phyloP scores from a whole-genome alignment of 768 basidiomycete genomes.

The Agrocybe pediades region DNA sequence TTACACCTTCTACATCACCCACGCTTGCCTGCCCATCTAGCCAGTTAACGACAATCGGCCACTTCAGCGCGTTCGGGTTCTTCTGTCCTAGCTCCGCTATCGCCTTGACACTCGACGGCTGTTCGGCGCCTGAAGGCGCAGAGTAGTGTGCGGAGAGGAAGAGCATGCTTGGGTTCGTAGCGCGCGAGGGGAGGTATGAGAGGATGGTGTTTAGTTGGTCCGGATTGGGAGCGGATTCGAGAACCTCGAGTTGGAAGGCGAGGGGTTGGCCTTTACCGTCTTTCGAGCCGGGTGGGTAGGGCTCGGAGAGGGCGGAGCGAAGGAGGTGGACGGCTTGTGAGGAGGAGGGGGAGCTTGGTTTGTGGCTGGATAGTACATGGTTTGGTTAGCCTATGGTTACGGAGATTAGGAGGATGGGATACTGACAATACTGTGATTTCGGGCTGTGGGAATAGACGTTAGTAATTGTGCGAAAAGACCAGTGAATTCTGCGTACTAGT shows the following conservation, averaged over 20 bases:
- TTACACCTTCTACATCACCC: conserved; percentile 73
- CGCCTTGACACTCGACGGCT: conserved; percentile 38
- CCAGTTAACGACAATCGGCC: conserved; percentile 86
- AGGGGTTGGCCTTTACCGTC: conserved; percentile 52
- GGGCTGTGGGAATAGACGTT: conserved; percentile 37
- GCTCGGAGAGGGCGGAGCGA: conserved; percentile 53
- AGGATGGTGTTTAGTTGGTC: conserved; percentile 73
- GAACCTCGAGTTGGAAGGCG: conserved; percentile 69
- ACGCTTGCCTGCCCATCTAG: conserved; percentile 60
- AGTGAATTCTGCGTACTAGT: conserved; percentile 26
- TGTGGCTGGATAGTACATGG: conserved; percentile 48
- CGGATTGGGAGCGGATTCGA: conserved; percentile 64
- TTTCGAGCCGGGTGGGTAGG: conserved; percentile 55
- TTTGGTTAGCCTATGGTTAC: neutral
- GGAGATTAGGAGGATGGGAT: neutral
- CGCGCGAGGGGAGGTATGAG: conserved; percentile 52
- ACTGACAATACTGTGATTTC: conserved; percentile 71
- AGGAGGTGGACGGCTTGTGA: conserved; percentile 61
- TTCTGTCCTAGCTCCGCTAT: conserved; percentile 52
- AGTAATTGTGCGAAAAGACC: neutral
- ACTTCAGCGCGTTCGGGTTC: conserved; percentile 66
- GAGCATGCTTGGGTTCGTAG: conserved; percentile 36
- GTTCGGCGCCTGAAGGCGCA: conserved; percentile 38
- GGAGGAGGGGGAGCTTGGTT: conserved; percentile 66
- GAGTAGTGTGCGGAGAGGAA: conserved; percentile 70